Conservation (phyloP, 2,329 filamentous ascomycete genomes). For the Biscogniauxia mediterranea region DNA sequence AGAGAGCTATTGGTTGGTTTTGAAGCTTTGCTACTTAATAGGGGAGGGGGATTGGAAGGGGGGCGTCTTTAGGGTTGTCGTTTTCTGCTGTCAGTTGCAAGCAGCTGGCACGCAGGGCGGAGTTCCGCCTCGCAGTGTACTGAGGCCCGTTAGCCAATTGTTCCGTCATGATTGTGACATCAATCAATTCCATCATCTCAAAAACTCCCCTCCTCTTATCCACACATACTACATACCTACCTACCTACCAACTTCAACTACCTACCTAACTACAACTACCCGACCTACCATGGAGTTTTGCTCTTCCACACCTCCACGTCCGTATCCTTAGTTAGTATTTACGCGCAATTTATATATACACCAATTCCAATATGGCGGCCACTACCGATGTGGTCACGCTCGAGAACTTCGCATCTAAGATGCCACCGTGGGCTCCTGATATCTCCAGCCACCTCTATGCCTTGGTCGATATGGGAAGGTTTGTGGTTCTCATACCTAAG, state of each 20-base stretch:
- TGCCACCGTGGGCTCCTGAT: conserved; percentile 48
- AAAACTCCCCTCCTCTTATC: background rate
- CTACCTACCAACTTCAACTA: too few relatives aligned
- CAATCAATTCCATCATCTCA: background rate
- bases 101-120: too few relatives aligned
- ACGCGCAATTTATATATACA: background rate
- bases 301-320: background rate
- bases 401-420: conserved; percentile 47
- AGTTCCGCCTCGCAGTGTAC: too few relatives aligned
- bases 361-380: conserved; percentile 29
- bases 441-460: conserved; percentile 52
- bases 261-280: too few relatives aligned
- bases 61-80: background rate
- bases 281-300: background rate
- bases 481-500: conserved; percentile 19
- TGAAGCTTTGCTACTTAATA: background rate
- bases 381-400: conserved; percentile 48
- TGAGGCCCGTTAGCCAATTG: too few relatives aligned
- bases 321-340: background rate
- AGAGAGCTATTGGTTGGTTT: background rate
- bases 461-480: conserved; percentile 62
- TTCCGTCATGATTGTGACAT: background rate
- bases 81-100: too few relatives aligned
- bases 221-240: background rate
- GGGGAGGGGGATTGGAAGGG: too few relatives aligned